phyloP scores from a whole-genome alignment of 352 stramenopile genomes.

The Pythium dissotocum region DNA sequence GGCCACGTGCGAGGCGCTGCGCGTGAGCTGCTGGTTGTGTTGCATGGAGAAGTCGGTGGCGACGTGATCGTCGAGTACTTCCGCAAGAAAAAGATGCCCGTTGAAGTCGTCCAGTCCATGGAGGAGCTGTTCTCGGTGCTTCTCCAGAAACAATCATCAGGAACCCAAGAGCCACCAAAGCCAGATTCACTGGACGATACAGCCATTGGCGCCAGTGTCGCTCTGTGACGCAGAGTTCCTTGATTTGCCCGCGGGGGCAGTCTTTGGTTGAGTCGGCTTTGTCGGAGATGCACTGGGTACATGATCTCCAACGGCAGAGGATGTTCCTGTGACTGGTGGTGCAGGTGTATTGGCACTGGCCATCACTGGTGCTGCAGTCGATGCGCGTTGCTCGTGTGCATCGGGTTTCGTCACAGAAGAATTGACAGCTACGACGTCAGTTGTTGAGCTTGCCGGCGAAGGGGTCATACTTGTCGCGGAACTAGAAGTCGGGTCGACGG shows the following conservation, averaged over 20 bases:
- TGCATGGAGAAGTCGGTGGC: slow-evolving; percentile 39
- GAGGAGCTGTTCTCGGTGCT: slow-evolving; percentile 16
- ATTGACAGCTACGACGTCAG: not conserved
- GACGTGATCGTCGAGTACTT: slow-evolving; percentile 26
- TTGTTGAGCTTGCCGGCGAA: not conserved
- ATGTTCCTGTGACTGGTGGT: not conserved
- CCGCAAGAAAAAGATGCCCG: slow-evolving; percentile 14
- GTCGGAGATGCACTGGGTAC: not conserved
- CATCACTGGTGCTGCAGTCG: not conserved
- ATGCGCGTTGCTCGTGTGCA: not conserved
- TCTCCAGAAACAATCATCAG: not conserved
- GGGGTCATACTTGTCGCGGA: not conserved
- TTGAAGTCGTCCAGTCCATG: not conserved
- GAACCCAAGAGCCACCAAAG: not conserved
- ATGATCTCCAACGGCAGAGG: not conserved
- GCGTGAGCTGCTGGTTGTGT: slow-evolving; percentile 36
- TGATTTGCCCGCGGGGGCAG: slow-evolving; percentile 10
- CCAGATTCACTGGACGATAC: slow-evolving; percentile 21
- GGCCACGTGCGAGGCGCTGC: slow-evolving; percentile 41
- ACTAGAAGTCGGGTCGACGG: not conserved
- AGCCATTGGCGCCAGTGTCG: not conserved
- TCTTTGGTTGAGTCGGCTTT: slow-evolving; percentile 9
- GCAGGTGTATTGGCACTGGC: not conserved
- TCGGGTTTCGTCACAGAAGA: not conserved
- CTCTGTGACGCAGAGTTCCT: slow-evolving; percentile 10